Base-by-base conservation (phyloP, 805 yeast genomes). In the Teunomyces stri region DNA sequence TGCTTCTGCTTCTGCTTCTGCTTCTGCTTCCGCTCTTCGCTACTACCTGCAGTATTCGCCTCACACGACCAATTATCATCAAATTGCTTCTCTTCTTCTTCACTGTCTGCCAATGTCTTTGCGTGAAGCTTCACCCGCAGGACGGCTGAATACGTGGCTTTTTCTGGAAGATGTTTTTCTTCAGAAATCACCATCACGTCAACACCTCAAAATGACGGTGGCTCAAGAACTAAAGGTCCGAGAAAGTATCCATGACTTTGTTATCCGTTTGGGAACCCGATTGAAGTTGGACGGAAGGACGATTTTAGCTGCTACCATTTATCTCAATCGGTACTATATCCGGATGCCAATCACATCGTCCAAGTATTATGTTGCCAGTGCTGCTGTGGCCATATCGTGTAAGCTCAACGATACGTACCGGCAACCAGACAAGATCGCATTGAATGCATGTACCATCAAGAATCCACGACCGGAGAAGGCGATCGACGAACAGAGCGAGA, bases 301-400 rank as follows among this genome's bases (percentile, higher is more conserved):
- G 36, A 70, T 72, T n/a, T 60, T 69, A 28, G 74, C 75, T 0
- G 72, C 78, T 10, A 68, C 76, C 3, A 53, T 72, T 15, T 72
- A 70, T 51, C 49, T 66, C 16, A 65, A 68, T 46, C 56, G 77
- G 6, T 72, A 61, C 47, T 72, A 69, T 51, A 69, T 70, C 75
- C 52, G 76, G 27, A 48, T 63, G 50, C 75, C 76, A 12, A 70
- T 72, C 29, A 67, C 76, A 13, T 61, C 68, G 12, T 72, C 76
- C 34, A 72, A 72, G 49, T 71, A 72, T 56, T 72, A 61, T 49
- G 75, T 72, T 25, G 76, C 75, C 3, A 61, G 70, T 50, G 75
- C 76, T 3, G 76, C 76, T 5, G 50, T 72, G 7, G 65, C 74
- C 38, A 69, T 72, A n/a, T 63, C 74, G 15, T 66, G 74, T 51